Evolutionary conservation across 768 basidiomycete genomes (phyloP).

Genomic region (Galerina sulciceps): DNA sequence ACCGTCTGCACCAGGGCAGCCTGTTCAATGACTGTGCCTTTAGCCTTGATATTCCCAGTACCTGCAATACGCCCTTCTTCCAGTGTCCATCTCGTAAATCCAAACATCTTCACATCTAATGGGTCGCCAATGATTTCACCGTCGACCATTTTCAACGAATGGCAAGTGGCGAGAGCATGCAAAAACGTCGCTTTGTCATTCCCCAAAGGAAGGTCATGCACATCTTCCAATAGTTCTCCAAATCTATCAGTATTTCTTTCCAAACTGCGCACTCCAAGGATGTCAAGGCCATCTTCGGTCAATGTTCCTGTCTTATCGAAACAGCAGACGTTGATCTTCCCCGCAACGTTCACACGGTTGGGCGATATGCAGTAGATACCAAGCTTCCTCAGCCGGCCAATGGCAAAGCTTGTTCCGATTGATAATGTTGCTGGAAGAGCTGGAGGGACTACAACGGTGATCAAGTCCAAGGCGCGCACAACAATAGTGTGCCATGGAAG

Average conservation of each 20-base stretch:
- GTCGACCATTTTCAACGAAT: slow-evolving; percentile 90
- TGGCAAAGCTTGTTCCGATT: slow-evolving; percentile 96
- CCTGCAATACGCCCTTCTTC: slow-evolving; percentile 86
- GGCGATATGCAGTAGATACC: slow-evolving; percentile 98
- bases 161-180: slow-evolving; percentile 94
- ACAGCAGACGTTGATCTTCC: slow-evolving; percentile 96
- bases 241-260: slow-evolving; percentile 80
- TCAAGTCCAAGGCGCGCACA: slow-evolving; percentile 89
- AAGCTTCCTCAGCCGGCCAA: slow-evolving; percentile 80
- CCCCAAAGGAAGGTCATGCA: slow-evolving; percentile 80
- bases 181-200: slow-evolving; percentile 82
- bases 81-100: slow-evolving; percentile 93
- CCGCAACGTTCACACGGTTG: slow-evolving; percentile 91
- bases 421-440: slow-evolving; percentile 96
- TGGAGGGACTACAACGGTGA: slow-evolving; percentile 97
- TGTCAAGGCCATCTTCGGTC: slow-evolving; percentile 97
- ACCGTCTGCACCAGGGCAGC: slow-evolving; percentile 94
- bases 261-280: slow-evolving; percentile 88
- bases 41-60: slow-evolving; percentile 71
- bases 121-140: slow-evolving; percentile 94
- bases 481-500: slow-evolving; percentile 90
- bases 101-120: slow-evolving; percentile 97
- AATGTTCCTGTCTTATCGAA: slow-evolving; percentile 99
- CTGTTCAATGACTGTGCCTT: slow-evolving; percentile 66
- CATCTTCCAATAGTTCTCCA: slow-evolving; percentile 87